These are phyloP conservation scores for Ophiostoma sp. DNA, from an alignment of 2,329 filamentous ascomycete genomes.

Conservation along the genomic window DNA sequence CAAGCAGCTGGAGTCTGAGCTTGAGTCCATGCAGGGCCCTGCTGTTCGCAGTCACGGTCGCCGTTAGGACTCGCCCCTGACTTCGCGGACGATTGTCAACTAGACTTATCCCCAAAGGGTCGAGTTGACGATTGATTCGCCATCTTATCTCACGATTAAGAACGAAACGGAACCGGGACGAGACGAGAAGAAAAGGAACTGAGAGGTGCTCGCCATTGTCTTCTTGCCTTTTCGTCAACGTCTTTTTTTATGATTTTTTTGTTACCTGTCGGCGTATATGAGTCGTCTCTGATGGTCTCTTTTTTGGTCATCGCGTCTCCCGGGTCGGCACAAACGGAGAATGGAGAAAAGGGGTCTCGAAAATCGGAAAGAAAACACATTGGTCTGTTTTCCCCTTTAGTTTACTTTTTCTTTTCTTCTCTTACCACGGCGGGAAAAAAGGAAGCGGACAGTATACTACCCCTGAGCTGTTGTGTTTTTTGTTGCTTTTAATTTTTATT, in stretches of 20 bases:
- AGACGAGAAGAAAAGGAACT: background rate
- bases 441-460: constrained; percentile 25
- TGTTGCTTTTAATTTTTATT: constrained; percentile 13
- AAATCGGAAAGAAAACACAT: background rate
- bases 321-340: constrained; percentile 2
- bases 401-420: background rate
- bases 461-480: constrained; percentile 16
- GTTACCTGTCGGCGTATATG: constrained; percentile 1
- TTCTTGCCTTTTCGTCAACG: background rate
- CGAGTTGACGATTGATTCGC: background rate
- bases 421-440: constrained; percentile 18
- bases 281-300: background rate
- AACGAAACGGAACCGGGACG: background rate
- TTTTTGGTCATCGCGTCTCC: background rate
- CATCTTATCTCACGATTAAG: background rate
- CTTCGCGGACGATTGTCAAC: constrained; percentile 2
- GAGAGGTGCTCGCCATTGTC: background rate
- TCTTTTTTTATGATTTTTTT: background rate
- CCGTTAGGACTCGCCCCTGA: constrained; percentile 58
- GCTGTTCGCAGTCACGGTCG: constrained; percentile 89
- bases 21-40: constrained; percentile 89
- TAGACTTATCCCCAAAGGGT: background rate
- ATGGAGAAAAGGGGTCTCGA: background rate
- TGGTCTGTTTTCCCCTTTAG: background rate
- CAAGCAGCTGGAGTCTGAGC: constrained; percentile 87